phyloP scores from a whole-genome alignment of 768 basidiomycete species.

The Phylloporus sp. region DNA sequence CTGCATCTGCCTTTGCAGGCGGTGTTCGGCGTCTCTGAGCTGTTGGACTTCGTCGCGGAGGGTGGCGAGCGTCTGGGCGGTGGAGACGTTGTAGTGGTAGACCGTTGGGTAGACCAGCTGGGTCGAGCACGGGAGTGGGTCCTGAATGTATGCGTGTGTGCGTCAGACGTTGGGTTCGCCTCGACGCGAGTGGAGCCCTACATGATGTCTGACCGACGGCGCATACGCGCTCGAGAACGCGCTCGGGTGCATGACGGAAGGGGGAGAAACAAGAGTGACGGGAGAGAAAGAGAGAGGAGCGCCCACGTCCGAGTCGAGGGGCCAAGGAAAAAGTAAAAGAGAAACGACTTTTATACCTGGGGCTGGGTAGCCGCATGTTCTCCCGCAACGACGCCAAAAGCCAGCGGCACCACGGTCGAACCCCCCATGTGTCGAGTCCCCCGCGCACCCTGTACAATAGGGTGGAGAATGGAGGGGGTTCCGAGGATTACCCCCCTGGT shows the following conservation, averaged over 20 bases:
- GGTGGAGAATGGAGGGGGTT: slow-evolving; percentile 3
- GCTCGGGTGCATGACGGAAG: slow-evolving; percentile 16
- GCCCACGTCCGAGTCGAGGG: slow-evolving; percentile 11
- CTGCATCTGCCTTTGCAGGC: slow-evolving; percentile 17
- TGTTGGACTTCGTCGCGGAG: slow-evolving; percentile 19
- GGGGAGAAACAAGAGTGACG: slow-evolving; percentile 11
- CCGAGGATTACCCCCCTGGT: slow-evolving; percentile 11
- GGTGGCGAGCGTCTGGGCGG: slow-evolving; percentile 13
- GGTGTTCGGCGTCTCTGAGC: slow-evolving; percentile 12
- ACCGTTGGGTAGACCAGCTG: slow-evolving; percentile 7
- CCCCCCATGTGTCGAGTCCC: slow-evolving; percentile 17
- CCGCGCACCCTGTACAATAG: slow-evolving; percentile 15
- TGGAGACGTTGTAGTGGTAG: slow-evolving; percentile 16
- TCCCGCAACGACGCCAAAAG: slow-evolving; percentile 11
- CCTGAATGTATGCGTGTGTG: slow-evolving; percentile 9
- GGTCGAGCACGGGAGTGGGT: slow-evolving; percentile 1
- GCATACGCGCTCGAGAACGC: slow-evolving; percentile 8
- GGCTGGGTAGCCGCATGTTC: slow-evolving; percentile 16
- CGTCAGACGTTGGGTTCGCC: slow-evolving; percentile 7
- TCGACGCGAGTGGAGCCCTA: slow-evolving; percentile 8
- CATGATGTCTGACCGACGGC: slow-evolving; percentile 19
- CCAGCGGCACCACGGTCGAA: slow-evolving; percentile 18
- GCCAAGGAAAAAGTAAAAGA: slow-evolving; percentile 17
- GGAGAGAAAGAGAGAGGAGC: no score
- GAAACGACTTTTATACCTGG: no score